Evolutionary conservation across 2,329 filamentous ascomycete species (phyloP).

Genomic region (Colletotrichum sp.): DNA sequence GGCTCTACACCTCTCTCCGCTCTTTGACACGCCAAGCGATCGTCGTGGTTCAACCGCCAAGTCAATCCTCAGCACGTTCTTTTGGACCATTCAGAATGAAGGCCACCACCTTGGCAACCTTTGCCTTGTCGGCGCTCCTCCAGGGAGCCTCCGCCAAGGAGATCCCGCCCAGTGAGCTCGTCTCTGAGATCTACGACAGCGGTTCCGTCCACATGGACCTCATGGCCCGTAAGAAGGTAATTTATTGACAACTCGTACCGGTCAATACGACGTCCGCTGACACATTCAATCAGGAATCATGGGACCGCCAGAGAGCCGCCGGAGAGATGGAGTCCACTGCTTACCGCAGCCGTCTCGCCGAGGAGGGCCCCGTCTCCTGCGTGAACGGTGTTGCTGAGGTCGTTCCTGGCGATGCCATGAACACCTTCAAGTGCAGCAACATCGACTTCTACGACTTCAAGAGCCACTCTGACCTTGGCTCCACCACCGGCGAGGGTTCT

Average conservation of each 20-base stretch:
- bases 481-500: slow-evolving; percentile 31
- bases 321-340: slow-evolving; percentile 19
- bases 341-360: slow-evolving; percentile 15
- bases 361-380: slow-evolving; percentile 20
- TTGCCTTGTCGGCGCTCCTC: slow-evolving; percentile 16
- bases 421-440: slow-evolving; percentile 24
- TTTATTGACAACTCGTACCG: background rate
- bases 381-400: slow-evolving; percentile 19
- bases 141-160: slow-evolving; percentile 23
- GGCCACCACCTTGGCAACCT: slow-evolving; percentile 12
- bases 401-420: slow-evolving; percentile 20
- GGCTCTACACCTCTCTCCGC: background rate
- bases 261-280: background rate
- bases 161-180: slow-evolving; percentile 21
- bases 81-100: slow-evolving; percentile 14
- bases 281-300: background rate
- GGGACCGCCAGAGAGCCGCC: slow-evolving; percentile 16
- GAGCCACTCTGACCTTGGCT: slow-evolving; percentile 56
- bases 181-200: slow-evolving; percentile 23
- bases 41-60: slow-evolving; percentile 1
- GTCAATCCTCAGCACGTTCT: background rate
- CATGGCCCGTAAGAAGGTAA: slow-evolving; percentile 24
- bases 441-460: slow-evolving; percentile 54
- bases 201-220: slow-evolving; percentile 24
- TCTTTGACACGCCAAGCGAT: background rate